phyloP scores from a whole-genome alignment of 345 rosid genomes.

The Limnanthes douglasii region DNA sequence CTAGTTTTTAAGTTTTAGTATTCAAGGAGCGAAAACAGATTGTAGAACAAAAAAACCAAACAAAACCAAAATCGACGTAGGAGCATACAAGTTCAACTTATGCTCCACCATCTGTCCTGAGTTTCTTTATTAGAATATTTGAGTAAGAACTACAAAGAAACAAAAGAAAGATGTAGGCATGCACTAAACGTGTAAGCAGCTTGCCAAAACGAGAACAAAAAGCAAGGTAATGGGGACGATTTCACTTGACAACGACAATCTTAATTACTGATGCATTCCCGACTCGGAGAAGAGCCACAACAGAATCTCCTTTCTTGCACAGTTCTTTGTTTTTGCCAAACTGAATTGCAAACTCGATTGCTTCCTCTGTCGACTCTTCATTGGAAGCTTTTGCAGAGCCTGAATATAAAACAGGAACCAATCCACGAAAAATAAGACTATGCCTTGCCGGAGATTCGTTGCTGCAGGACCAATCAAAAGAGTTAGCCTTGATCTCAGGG shows the following conservation, averaged over 20 bases:
- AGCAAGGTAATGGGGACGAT: too few relatives aligned
- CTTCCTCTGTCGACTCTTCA: conserved; percentile 30
- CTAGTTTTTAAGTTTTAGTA: too few relatives aligned
- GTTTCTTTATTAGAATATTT: too few relatives aligned
- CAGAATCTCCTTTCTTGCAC: conserved; percentile 22
- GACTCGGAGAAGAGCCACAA: conserved; percentile 25
- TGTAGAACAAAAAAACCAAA: too few relatives aligned
- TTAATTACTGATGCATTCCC: conserved; percentile 23
- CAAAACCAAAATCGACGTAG: too few relatives aligned
- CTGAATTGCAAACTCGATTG: conserved; percentile 20
- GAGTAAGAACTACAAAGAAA: too few relatives aligned
- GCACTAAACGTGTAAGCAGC: too few relatives aligned
- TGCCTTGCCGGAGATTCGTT: conserved; percentile 36
- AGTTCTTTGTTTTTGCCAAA: conserved; percentile 23
- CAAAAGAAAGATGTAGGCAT: too few relatives aligned
- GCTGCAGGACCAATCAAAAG: conserved; percentile 29
- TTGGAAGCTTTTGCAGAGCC: conserved; percentile 31
- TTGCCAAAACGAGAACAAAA: too few relatives aligned
- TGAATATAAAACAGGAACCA: conserved; percentile 25
- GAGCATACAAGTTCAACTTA: too few relatives aligned
- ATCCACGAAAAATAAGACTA: conserved; percentile 28
- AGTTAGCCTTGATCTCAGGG: conserved; percentile 25
- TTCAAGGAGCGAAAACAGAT: too few relatives aligned
- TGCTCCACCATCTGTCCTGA: too few relatives aligned
- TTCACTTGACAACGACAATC: conserved; percentile 18